Percentiles rank a stretch among this genome's conserved stretches.
These are phyloP conservation scores for Podaxis sp. DNA, from an alignment of 768 basidiomycete species.

Conservation along the genomic window DNA sequence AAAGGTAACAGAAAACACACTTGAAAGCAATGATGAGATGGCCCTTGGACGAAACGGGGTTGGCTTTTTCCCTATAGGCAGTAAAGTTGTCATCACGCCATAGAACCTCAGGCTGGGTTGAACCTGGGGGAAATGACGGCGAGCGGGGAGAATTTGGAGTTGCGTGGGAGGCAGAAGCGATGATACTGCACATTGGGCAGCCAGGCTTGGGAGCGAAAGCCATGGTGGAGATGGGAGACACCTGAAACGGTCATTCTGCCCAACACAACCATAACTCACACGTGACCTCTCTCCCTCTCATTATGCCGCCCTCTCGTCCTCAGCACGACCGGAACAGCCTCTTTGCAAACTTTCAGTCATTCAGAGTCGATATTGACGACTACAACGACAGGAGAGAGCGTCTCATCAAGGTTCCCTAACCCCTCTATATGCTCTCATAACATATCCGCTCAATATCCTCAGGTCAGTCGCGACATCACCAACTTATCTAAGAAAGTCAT, in stretches of 20 bases:
- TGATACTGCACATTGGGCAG: slow-evolving; percentile 75
- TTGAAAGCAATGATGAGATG: slow-evolving; percentile 76
- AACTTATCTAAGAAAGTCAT: slow-evolving; percentile 91
- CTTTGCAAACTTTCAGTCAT: slow-evolving; percentile 46
- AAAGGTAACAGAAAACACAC: slow-evolving; percentile 33
- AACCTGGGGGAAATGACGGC: slow-evolving; percentile 40
- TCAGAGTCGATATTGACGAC: slow-evolving; percentile 73
- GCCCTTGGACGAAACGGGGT: slow-evolving; percentile 69
- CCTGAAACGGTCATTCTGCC: neutral
- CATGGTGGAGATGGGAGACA: slow-evolving; percentile 4
- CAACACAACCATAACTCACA: neutral
- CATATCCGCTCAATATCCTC: slow-evolving; percentile 1
- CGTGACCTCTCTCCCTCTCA: slow-evolving; percentile 4
- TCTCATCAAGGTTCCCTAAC: slow-evolving; percentile 70
- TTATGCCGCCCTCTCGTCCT: slow-evolving; percentile 16
- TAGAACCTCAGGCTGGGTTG: slow-evolving; percentile 54
- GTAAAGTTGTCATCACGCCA: slow-evolving; percentile 80
- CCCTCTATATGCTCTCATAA: neutral
- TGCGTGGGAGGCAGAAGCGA: slow-evolving; percentile 46
- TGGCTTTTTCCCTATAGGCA: slow-evolving; percentile 61
- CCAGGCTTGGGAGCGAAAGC: slow-evolving; percentile 58
- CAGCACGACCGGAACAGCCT: slow-evolving; percentile 16
- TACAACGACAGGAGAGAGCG: slow-evolving; percentile 86
- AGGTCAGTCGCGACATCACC: slow-evolving; percentile 86
- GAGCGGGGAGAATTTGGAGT: slow-evolving; percentile 40